Percentiles rank a stretch among this genome's conserved stretches.
phyloP scores from a whole-genome alignment of 2,329 filamentous ascomycete species.

The Fusarium sp. region DNA sequence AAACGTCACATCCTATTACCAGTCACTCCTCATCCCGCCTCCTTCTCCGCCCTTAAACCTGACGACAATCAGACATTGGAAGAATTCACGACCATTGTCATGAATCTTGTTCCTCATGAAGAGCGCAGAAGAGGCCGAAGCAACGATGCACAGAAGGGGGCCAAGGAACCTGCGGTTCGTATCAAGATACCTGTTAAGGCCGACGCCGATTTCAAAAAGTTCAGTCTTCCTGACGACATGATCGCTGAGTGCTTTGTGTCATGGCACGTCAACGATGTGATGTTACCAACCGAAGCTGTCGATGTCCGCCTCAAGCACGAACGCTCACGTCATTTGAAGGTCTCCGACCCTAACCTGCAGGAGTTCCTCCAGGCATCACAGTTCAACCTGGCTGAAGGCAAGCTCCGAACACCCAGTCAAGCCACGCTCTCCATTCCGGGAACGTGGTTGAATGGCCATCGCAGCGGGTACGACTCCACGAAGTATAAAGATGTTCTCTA shows the following conservation, averaged over 20 bases:
- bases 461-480: neutral
- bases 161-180: constrained; percentile 43
- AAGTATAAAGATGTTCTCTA: constrained; percentile 46
- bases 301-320: constrained; percentile 61
- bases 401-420: constrained; percentile 55
- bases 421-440: constrained; percentile 30
- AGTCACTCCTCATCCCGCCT: constrained; percentile 60
- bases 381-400: constrained; percentile 59
- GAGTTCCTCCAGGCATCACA: constrained; percentile 60
- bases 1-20: constrained; percentile 58
- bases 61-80: constrained; percentile 46
- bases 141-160: neutral
- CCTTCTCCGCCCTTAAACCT: constrained; percentile 55
- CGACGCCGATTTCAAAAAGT: constrained; percentile 46
- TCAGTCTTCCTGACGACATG: constrained; percentile 48
- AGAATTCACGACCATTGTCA: constrained; percentile 54
- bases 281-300: constrained; percentile 60
- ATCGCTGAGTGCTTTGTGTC: constrained; percentile 50
- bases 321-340: constrained; percentile 55
- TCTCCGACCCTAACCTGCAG: constrained; percentile 53
- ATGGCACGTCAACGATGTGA: constrained; percentile 55
- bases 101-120: constrained; percentile 59
- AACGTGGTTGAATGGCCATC: constrained; percentile 6
- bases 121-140: constrained; percentile 32
- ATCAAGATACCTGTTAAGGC: constrained; percentile 51